Conservation (phyloP, 495 filamentous ascomycete species). For the Aspergillus heteromorphus region DNA sequence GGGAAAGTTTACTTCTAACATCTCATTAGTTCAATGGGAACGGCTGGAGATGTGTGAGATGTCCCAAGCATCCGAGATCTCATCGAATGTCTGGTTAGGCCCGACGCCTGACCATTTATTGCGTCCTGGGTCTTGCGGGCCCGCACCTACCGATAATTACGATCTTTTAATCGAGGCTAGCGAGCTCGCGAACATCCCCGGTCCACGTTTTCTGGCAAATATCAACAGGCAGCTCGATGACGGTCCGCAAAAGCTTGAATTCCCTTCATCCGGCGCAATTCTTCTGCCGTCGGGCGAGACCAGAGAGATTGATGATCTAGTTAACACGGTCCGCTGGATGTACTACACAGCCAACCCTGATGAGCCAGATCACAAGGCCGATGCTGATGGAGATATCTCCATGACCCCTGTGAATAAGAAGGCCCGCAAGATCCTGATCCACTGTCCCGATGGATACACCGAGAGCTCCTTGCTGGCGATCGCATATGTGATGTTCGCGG, state of each 20-base stretch:
- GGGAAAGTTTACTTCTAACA: slow-evolving; percentile 12
- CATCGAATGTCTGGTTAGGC: slow-evolving; percentile 83
- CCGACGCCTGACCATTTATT: slow-evolving; percentile 69
- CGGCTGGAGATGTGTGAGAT: slow-evolving; percentile 88
- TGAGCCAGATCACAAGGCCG: slow-evolving; percentile 34
- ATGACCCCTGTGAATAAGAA: slow-evolving; percentile 38
- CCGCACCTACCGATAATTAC: slow-evolving; percentile 34
- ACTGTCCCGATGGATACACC: slow-evolving; percentile 94
- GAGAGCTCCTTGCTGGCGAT: slow-evolving; percentile 83
- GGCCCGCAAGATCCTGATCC: slow-evolving; percentile 69
- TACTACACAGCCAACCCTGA: slow-evolving; percentile 66
- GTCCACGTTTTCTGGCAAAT: slow-evolving; percentile 47
- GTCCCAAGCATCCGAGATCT: slow-evolving; percentile 84
- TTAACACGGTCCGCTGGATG: slow-evolving; percentile 86
- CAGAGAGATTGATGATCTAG: slow-evolving; percentile 72
- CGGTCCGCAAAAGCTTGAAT: slow-evolving; percentile 64
- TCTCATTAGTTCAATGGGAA: slow-evolving; percentile 66
- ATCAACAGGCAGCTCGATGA: slow-evolving; percentile 54
- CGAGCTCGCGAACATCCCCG: slow-evolving; percentile 68
- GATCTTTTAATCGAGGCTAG: slow-evolving; percentile 83
- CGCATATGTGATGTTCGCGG: slow-evolving; percentile 86
- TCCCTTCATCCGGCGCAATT: slow-evolving; percentile 89
- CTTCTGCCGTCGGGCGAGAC: slow-evolving; percentile 74
- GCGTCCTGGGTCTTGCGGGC: slow-evolving; percentile 16
- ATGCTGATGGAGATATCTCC: slow-evolving; percentile 54